These are phyloP conservation scores for Trichoderma citrinoviride DNA, from an alignment of 2,329 filamentous ascomycete genomes.

Conservation along the genomic window DNA sequence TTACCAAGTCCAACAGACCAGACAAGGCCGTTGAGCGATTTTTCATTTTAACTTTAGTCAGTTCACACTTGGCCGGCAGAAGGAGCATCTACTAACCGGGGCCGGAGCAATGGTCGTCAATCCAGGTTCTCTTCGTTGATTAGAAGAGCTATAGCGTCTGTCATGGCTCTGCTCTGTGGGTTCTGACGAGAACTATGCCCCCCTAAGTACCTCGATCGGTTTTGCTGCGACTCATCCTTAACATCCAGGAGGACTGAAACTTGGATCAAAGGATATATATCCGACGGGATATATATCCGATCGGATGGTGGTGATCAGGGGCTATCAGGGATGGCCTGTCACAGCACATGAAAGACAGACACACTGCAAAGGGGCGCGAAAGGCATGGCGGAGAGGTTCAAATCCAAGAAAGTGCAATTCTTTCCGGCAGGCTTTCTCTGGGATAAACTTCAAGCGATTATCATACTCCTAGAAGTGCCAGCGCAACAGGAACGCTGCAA, in stretches of 20 bases:
- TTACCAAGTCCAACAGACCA: too few relatives aligned
- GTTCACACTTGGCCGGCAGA: too few relatives aligned
- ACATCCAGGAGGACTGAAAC: constrained; percentile 56
- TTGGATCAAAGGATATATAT: constrained; percentile 50
- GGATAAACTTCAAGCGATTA: too few relatives aligned
- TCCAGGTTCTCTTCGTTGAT: background rate
- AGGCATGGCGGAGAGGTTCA: constrained; percentile 47
- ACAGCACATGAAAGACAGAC: constrained; percentile 45
- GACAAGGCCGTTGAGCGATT: too few relatives aligned
- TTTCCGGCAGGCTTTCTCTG: too few relatives aligned
- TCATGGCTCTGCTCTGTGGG: constrained; percentile 27
- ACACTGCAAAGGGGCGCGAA: constrained; percentile 54
- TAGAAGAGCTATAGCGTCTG: background rate
- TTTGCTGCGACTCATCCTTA: constrained; percentile 39
- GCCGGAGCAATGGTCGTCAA: too few relatives aligned
- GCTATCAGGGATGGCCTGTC: constrained; percentile 57
- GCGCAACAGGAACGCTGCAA: too few relatives aligned
- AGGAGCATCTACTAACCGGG: too few relatives aligned
- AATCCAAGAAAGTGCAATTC: background rate
- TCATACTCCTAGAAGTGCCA: too few relatives aligned
- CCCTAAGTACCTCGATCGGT: constrained; percentile 45
- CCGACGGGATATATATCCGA: too few relatives aligned
- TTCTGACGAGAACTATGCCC: constrained; percentile 63
- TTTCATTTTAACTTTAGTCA: too few relatives aligned
- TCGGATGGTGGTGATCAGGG: constrained; percentile 61